Percentiles rank a stretch among this genome's conserved stretches.
These are phyloP conservation scores for Limonium bicolor DNA, from an alignment of 148 eudicot genomes.

Conservation along the genomic window DNA sequence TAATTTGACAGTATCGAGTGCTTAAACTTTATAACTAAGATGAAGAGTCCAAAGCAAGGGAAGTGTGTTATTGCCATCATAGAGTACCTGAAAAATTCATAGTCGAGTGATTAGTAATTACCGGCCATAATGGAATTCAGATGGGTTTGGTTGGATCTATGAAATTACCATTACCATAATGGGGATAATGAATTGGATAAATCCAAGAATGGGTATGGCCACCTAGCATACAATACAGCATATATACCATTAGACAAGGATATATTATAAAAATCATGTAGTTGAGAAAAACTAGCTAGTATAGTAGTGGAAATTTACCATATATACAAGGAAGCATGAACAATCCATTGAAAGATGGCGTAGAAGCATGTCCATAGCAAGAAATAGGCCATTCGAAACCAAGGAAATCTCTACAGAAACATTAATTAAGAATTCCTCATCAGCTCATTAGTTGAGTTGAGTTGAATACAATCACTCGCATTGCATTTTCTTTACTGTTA, in stretches of 20 bases:
- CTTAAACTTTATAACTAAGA: constrained; percentile 53
- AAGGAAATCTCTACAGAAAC: constrained; percentile 61
- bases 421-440: too few species aligned
- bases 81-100: constrained; percentile 43
- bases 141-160: neutral
- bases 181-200: constrained; percentile 67
- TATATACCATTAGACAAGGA: neutral
- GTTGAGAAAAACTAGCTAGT: neutral
- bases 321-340: constrained; percentile 5
- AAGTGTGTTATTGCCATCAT: constrained; percentile 65
- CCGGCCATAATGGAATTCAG: neutral
- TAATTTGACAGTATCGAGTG: constrained; percentile 36
- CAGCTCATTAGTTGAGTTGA: too few species aligned
- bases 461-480: too few species aligned
- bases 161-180: constrained; percentile 35
- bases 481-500: too few species aligned
- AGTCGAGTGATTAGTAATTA: neutral
- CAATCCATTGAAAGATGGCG: constrained; percentile 10
- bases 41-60: constrained; percentile 72
- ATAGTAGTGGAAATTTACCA: constrained; percentile 1
- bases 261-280: neutral
- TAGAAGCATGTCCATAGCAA: constrained; percentile 2
- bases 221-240: constrained; percentile 26
- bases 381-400: constrained; percentile 10
- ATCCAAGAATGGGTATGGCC: constrained; percentile 98